Percentiles rank a stretch among this genome's conserved stretches.
Conservation (phyloP, 2,329 filamentous ascomycete species). For the Pezicula radicicola region DNA sequence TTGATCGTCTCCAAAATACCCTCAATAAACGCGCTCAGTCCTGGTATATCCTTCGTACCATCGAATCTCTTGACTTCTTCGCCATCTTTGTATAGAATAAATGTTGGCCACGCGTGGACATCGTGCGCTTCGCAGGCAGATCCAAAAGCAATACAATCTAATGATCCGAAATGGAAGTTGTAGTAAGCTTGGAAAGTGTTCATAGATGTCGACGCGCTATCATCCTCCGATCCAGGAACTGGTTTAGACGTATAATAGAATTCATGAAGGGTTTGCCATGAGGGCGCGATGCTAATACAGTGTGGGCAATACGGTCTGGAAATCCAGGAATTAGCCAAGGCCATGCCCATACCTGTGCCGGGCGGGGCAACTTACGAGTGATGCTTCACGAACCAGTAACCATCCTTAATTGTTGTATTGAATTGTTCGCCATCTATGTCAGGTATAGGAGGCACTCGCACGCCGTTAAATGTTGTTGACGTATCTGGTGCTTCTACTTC, state of each 20-base stretch:
- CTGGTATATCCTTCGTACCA: slow-evolving; percentile 65
- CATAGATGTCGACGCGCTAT: slow-evolving; percentile 41
- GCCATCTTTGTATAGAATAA: slow-evolving; percentile 78
- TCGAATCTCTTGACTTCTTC: slow-evolving; percentile 58
- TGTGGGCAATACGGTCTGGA: slow-evolving; percentile 28
- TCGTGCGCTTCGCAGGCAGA: slow-evolving; percentile 71
- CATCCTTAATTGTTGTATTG: slow-evolving; percentile 23
- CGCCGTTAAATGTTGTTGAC: slow-evolving; percentile 46
- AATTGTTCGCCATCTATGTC: slow-evolving; percentile 45
- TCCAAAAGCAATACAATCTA: slow-evolving; percentile 83
- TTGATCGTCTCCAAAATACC: slow-evolving; percentile 71
- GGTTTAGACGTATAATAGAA: slow-evolving; percentile 82
- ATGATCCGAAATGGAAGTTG: slow-evolving; percentile 79
- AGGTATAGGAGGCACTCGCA: slow-evolving; percentile 46
- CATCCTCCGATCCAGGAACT: slow-evolving; percentile 34
- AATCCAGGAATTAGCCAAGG: neutral
- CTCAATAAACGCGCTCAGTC: slow-evolving; percentile 71
- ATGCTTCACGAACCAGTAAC: slow-evolving; percentile 32
- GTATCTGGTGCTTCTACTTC: slow-evolving; percentile 19
- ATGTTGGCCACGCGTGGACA: slow-evolving; percentile 71
- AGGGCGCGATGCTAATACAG: slow-evolving; percentile 62
- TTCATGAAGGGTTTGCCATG: slow-evolving; percentile 90
- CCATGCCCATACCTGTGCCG: neutral
- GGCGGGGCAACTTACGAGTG: slow-evolving; percentile 22
- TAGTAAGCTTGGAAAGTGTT: slow-evolving; percentile 75